These are phyloP conservation scores for Boletellus ananiceps DNA, from an alignment of 768 basidiomycete genomes.

Conservation along the genomic window DNA sequence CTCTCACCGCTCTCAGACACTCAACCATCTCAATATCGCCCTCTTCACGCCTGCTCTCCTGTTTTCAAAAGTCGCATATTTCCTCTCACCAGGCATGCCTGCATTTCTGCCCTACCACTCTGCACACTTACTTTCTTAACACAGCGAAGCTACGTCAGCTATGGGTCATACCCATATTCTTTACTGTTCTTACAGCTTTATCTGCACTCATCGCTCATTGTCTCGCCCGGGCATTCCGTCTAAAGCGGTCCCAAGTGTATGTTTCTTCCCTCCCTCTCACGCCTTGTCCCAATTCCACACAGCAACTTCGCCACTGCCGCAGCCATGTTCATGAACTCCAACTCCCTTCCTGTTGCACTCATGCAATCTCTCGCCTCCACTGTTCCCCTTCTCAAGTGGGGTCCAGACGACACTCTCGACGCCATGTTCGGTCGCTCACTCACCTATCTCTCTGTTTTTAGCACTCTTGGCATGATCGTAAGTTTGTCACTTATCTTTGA, in stretches of 20 bases:
- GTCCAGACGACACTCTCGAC: slow-evolving; percentile 69
- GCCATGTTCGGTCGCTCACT: slow-evolving; percentile 90
- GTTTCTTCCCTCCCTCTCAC: slow-evolving; percentile 13
- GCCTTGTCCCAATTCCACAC: neutral
- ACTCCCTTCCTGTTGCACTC: slow-evolving; percentile 90
- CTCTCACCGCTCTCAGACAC: slow-evolving; percentile 42
- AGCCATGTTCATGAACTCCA: slow-evolving; percentile 91
- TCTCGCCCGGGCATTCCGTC: slow-evolving; percentile 57
- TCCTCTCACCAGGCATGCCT: slow-evolving; percentile 65
- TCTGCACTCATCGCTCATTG: slow-evolving; percentile 66
- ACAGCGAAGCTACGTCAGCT: slow-evolving; percentile 72
- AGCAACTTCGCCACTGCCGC: slow-evolving; percentile 80
- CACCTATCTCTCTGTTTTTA: slow-evolving; percentile 87
- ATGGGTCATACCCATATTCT: slow-evolving; percentile 86
- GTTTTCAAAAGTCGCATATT: slow-evolving; percentile 95
- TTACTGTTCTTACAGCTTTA: slow-evolving; percentile 65
- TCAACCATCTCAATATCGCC: slow-evolving; percentile 80
- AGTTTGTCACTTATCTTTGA: slow-evolving; percentile 25
- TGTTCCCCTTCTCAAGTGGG: slow-evolving; percentile 82
- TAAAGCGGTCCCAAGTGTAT: slow-evolving; percentile 75
- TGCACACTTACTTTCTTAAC: neutral
- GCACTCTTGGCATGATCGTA: slow-evolving; percentile 94
- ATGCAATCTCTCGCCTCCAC: slow-evolving; percentile 87
- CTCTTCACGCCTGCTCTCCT: slow-evolving; percentile 86
- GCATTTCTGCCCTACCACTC: neutral